Evolutionary conservation across 1,284 basidiomycete genomes (phyloP), one percentile per base, ranked within the genome.

Genomic region (Ganoderma boninense): DNA sequence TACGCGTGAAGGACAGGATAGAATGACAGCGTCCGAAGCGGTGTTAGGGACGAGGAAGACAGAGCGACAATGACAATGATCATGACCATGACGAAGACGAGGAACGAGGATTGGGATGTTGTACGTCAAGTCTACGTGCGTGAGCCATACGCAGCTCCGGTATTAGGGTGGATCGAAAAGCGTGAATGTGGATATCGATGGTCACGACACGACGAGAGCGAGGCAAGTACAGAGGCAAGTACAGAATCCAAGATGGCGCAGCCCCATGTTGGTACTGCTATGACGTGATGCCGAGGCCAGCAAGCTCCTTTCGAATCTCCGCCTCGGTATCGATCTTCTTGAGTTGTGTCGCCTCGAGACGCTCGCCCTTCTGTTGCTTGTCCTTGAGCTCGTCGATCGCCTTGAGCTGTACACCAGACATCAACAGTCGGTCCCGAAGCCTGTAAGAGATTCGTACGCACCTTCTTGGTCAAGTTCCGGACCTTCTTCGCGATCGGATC

Each of bases 381-480:
- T 95, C 93, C 85, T 98, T 98, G 67, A 98, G 88, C 78, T 98
- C 97, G 44, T 97, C 95, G 75, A 98, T 98, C 16, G 96, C 97
- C 82, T 97, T 97, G 77, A 98, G 87, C 95, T 97, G 74, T 49
- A 32, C 57, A 79, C 64, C 46, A 26, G 61, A 71, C 20, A 60
- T 32, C 18, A 49, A 38, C 26, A 8, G 13, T 14, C 20, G 14
- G 3, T 26, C 16, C 16, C 38, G 8, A 40, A 40, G 38, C 16
- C 38, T 32, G 32, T 26, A 18, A 64, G 60, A 64, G 38, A 54
- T 57, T 57, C 52, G 3, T 4, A 67, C 56, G 16, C 29, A 75
- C 94, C 92, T 98, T 97, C 88, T 98, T 98, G 79, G 89, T 96
- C 79, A 98, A 78, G 80, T 97, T 98, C 75, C 97, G 87, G 71